These are phyloP conservation scores for Aspergillus nomiae DNA, from an alignment of 2,329 filamentous ascomycete genomes.

Conservation along the genomic window DNA sequence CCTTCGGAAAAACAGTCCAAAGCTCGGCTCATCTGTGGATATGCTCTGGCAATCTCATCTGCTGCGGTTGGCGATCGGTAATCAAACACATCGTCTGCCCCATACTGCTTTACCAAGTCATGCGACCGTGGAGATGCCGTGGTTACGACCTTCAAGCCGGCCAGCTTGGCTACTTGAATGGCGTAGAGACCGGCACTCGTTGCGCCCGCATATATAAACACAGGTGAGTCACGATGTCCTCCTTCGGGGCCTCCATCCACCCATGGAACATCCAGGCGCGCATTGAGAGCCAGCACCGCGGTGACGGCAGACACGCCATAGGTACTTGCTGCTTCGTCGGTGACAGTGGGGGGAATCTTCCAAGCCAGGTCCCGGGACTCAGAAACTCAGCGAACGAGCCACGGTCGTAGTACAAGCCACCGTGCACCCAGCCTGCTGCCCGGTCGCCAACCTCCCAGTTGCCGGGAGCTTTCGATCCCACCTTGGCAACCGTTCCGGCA, in stretches of 20 bases:
- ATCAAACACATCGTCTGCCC: constrained; percentile 6
- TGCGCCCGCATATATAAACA: constrained; percentile 13
- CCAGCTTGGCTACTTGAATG: constrained; percentile 13
- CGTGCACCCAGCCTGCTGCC: constrained; percentile 7
- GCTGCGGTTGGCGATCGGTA: background rate
- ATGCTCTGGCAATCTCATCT: background rate
- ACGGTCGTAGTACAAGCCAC: background rate
- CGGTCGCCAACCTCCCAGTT: constrained; percentile 4
- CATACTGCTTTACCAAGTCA: constrained; percentile 13
- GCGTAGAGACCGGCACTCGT: constrained; percentile 13
- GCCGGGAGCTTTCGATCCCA: background rate
- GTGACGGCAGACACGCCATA: background rate
- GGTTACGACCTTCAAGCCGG: constrained; percentile 10
- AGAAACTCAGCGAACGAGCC: background rate
- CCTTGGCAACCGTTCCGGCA: constrained; percentile 47
- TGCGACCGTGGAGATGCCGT: constrained; percentile 16
- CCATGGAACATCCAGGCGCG: background rate
- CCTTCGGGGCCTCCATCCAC: background rate
- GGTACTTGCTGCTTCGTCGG: background rate
- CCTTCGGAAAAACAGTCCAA: background rate
- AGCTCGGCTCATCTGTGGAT: background rate
- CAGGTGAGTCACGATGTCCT: background rate
- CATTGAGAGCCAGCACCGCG: background rate
- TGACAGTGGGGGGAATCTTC: background rate
- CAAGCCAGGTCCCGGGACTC: background rate